phyloP scores from a whole-genome alignment of 257 asterid genomes.

The Capsicum pubescens region DNA sequence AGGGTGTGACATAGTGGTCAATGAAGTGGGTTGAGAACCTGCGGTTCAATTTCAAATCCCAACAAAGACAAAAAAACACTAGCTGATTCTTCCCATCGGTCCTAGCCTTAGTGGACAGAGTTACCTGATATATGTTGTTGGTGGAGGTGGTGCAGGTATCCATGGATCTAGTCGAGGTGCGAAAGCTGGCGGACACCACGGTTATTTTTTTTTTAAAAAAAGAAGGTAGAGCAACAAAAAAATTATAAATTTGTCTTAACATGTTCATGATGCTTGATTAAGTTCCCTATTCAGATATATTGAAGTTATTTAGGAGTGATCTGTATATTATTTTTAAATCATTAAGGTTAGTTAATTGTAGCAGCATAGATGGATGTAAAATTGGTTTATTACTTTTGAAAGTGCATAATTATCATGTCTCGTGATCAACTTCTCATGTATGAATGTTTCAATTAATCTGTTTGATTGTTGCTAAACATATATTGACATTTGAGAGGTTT shows the following conservation, averaged over 20 bases:
- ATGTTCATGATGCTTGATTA: constrained; percentile 1
- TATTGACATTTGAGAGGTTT: constrained; percentile 5
- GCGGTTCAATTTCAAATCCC: too few species aligned
- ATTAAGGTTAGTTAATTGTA: neutral
- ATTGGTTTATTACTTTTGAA: neutral
- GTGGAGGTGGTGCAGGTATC: too few species aligned
- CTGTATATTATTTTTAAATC: constrained; percentile 12
- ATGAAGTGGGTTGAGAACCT: too few species aligned
- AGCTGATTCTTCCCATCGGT: too few species aligned
- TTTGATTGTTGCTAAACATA: neutral
- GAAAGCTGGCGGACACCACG: too few species aligned
- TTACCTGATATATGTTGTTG: too few species aligned
- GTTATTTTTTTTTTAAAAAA: too few species aligned
- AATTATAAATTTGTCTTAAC: neutral
- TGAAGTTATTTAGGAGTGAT: constrained; percentile 15
- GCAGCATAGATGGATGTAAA: neutral
- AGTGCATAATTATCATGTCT: neutral
- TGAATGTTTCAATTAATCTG: neutral
- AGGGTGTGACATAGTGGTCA: too few species aligned
- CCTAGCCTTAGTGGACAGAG: too few species aligned
- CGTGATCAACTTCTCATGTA: neutral
- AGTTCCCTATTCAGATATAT: neutral
- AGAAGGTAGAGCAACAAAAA: too few species aligned
- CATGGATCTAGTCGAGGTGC: too few species aligned
- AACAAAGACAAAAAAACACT: too few species aligned